Percentiles rank a stretch among this genome's conserved stretches.
These are phyloP conservation scores for Tetrapisispora namnaoensis DNA, from an alignment of 805 yeast species.

Conservation along the genomic window DNA sequence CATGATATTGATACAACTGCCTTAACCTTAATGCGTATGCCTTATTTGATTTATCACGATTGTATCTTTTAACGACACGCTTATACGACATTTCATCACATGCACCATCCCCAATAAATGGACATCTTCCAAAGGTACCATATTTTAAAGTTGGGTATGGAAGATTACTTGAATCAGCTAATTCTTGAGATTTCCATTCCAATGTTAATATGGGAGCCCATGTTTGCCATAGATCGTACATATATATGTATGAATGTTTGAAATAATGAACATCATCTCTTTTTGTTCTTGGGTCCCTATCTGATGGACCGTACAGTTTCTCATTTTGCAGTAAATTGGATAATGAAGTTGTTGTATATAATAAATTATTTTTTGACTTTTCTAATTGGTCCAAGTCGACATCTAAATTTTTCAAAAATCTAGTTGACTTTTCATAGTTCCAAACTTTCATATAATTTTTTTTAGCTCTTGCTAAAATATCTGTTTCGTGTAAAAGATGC, in stretches of 20 bases:
- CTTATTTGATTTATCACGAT: slow-evolving; percentile 25
- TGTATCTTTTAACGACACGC: slow-evolving; percentile 25
- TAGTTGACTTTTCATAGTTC: slow-evolving; percentile 74
- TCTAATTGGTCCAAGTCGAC: slow-evolving; percentile 29
- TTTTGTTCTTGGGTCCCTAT: slow-evolving; percentile 76
- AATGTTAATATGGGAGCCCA: slow-evolving; percentile 73
- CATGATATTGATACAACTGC: slow-evolving; percentile 22
- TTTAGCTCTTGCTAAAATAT: slow-evolving; percentile 58
- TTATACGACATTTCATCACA: slow-evolving; percentile 23
- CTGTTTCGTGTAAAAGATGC: slow-evolving; percentile 38
- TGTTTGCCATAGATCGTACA: slow-evolving; percentile 69
- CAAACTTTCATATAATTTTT: slow-evolving; percentile 65
- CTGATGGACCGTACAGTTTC: slow-evolving; percentile 75
- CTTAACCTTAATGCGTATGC: slow-evolving; percentile 25
- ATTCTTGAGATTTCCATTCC: slow-evolving; percentile 56
- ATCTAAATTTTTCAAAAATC: slow-evolving; percentile 63
- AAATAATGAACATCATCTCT: slow-evolving; percentile 81
- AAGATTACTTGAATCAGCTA: slow-evolving; percentile 21
- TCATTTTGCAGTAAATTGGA: slow-evolving; percentile 72
- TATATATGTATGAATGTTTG: slow-evolving; percentile 60
- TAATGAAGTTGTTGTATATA: slow-evolving; percentile 30
- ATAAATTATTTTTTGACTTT: slow-evolving; percentile 13
- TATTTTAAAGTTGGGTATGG: slow-evolving; percentile 27
- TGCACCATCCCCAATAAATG: slow-evolving; percentile 56
- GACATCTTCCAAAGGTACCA: slow-evolving; percentile 55